phyloP scores from a whole-genome alignment of 2,329 filamentous ascomycete species.

The Zasmidium cellare region DNA sequence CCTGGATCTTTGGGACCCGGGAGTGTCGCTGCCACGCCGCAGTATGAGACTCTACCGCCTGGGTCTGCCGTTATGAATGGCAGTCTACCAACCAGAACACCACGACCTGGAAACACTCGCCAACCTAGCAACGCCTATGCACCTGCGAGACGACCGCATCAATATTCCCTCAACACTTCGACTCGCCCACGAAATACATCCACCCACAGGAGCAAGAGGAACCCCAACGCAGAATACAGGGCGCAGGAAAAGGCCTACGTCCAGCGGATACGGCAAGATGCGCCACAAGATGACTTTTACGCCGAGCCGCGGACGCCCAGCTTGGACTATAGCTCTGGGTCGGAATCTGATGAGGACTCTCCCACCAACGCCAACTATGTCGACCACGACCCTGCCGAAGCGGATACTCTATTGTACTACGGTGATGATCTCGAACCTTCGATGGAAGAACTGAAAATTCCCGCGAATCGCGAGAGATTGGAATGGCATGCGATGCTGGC shows the following conservation, averaged over 20 bases:
- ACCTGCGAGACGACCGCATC: conserved; percentile 49
- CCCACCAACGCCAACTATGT: conserved; percentile 80
- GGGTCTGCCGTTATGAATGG: conserved; percentile 16
- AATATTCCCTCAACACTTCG: conserved; percentile 47
- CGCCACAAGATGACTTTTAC: conserved; percentile 67
- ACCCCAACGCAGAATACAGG: conserved; percentile 71
- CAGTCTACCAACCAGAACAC: conserved; percentile 14
- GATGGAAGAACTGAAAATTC: conserved; percentile 84
- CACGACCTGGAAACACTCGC: conserved; percentile 44
- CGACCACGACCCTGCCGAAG: conserved; percentile 81
- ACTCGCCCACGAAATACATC: conserved; percentile 56
- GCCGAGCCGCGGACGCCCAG: conserved; percentile 67
- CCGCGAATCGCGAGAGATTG: conserved; percentile 81
- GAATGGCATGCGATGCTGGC: conserved; percentile 99
- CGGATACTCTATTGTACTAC: conserved; percentile 90
- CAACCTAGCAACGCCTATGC: conserved; percentile 52
- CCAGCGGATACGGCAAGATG: conserved; percentile 77
- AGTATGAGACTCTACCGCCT: conserved; percentile 21
- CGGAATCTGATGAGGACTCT: conserved; percentile 87
- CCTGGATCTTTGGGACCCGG: conserved; percentile 5
- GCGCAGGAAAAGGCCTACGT: conserved; percentile 95
- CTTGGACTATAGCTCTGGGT: conserved; percentile 68
- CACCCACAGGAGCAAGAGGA: conserved; percentile 56
- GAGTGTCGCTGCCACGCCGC: conserved; percentile 3
- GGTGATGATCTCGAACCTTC: conserved; percentile 88